Percentiles rank a stretch among this genome's conserved stretches.
These are phyloP conservation scores for Rhodotorula sp. DNA, from an alignment of 1,284 basidiomycete species.

Conservation along the genomic window DNA sequence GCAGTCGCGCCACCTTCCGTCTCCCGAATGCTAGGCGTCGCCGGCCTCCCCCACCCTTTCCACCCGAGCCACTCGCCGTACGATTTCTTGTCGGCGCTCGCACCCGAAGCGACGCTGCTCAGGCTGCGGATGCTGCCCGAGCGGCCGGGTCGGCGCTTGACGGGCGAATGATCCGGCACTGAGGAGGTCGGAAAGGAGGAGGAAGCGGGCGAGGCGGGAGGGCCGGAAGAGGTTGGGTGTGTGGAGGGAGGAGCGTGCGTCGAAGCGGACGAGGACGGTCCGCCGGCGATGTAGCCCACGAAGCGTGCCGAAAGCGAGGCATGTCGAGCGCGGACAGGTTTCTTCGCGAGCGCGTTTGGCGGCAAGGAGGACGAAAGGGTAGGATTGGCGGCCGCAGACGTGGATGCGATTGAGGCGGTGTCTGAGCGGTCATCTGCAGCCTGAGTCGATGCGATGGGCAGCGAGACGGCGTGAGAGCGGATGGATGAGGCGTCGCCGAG, in stretches of 20 bases:
- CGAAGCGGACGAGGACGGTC: background rate
- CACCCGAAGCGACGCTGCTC: conserved; percentile 6
- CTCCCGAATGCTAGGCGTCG: conserved; percentile 8
- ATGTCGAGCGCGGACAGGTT: conserved; percentile 16
- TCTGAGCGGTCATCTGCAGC: background rate
- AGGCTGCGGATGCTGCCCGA: conserved; percentile 31
- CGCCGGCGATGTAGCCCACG: conserved; percentile 26
- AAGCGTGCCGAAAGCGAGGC: conserved; percentile 39
- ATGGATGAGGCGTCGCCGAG: background rate
- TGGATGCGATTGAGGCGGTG: conserved; percentile 3
- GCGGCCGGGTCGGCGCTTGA: conserved; percentile 5
- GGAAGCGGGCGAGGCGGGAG: background rate
- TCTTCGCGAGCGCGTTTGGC: background rate
- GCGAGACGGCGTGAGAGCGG: conserved; percentile 1
- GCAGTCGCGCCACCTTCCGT: background rate
- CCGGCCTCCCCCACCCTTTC: conserved; percentile 24
- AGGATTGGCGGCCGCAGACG: background rate
- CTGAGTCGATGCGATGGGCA: background rate
- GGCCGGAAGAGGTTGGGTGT: background rate
- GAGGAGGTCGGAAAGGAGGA: background rate
- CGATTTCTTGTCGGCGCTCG: background rate
- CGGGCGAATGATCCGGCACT: background rate
- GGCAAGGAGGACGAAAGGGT: background rate
- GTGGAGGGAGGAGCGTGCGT: background rate
- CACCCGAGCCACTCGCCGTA: conserved; percentile 39